Evolutionary conservation across 1,284 basidiomycete genomes (phyloP).

Genomic region (Lignosus rhinocerotis): DNA sequence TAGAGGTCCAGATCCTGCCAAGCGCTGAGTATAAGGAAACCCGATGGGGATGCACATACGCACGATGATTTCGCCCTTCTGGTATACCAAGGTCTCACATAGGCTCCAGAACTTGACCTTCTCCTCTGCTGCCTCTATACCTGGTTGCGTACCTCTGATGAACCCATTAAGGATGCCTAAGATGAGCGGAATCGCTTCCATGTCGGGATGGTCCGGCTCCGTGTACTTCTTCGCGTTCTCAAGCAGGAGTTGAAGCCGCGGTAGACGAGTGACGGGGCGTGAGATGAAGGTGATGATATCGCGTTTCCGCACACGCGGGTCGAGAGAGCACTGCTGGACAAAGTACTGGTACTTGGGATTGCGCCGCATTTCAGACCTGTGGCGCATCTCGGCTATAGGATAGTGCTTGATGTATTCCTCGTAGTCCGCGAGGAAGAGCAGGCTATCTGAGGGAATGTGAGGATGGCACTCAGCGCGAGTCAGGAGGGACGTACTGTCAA

Average conservation of each 20-base stretch:
- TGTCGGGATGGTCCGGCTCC: conserved; percentile 61
- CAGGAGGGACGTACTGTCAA: conserved; percentile 56
- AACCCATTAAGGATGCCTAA: conserved; percentile 61
- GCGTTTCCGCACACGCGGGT: conserved; percentile 71
- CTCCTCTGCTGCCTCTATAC: conserved; percentile 79
- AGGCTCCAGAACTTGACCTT: conserved; percentile 83
- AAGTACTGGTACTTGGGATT: conserved; percentile 70
- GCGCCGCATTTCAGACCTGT: conserved; percentile 67
- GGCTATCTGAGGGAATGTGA: conserved; percentile 30
- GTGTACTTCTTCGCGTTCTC: conserved; percentile 70
- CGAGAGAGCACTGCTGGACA: conserved; percentile 58
- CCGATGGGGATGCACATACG: conserved; percentile 8
- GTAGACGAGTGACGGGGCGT: conserved; percentile 80
- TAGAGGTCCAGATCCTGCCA: conserved; percentile 76
- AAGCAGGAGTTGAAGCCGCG: conserved; percentile 73
- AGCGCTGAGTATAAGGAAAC: background rate
- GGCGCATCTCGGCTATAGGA: conserved; percentile 76
- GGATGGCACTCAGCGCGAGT: background rate
- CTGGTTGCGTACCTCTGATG: conserved; percentile 79
- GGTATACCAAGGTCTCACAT: conserved; percentile 70
- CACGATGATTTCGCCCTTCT: conserved; percentile 79
- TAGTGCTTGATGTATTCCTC: conserved; percentile 84
- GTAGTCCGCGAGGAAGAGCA: conserved; percentile 61
- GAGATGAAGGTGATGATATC: conserved; percentile 82
- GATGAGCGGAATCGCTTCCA: conserved; percentile 67